Evolutionary conservation across 495 filamentous ascomycete genomes (phyloP), one percentile per base, ranked within the genome.

Genomic region (Filosporella fistucella): DNA sequence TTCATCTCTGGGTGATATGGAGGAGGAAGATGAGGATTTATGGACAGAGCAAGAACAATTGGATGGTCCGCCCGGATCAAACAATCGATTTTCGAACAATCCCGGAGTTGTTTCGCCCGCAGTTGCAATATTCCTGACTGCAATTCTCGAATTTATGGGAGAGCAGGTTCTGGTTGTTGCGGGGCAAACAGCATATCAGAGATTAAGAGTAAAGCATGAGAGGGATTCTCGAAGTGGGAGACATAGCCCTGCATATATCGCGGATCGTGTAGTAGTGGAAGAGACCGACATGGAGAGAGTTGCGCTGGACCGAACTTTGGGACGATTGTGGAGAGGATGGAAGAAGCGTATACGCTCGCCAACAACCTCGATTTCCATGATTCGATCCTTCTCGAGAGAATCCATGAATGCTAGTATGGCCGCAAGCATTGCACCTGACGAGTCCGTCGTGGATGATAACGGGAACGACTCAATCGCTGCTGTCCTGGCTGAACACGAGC

Each of bases 11-110:
- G 94, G 94, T 20, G 93, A 99, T 57, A 81, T 99, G 77, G 94
- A 99, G 64, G 91, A 96, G 67, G 89, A 96, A 56, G 94, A 97
- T 42, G 93, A 98, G 62, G 89, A 96, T 59, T 81, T 80, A 52
- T 88, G 82, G 54, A 85, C 89, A 56, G 74, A 84, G 37, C 75
- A 84, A 54, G 86, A 90, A 26, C 75, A 82, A 33, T 71, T 86
- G 4, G 72, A 78, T 10, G 74, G 78, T 29, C 59, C 60, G 37
- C 57, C 62, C 49, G 69, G 54, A 48, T 69, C 56, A 24, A 46
- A 10, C 13, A 45, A 52, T 21, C 76, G 82, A 36, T 75, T 81
- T 33, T 68, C 74, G 6, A 60, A 55, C 30, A 59, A 64, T 13
- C 54, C 57, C 8, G 88, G 85, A 21, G 76, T 87, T 34, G 86